Conservation (phyloP, 2,329 filamentous ascomycete species). For the Penicillium sp. region DNA sequence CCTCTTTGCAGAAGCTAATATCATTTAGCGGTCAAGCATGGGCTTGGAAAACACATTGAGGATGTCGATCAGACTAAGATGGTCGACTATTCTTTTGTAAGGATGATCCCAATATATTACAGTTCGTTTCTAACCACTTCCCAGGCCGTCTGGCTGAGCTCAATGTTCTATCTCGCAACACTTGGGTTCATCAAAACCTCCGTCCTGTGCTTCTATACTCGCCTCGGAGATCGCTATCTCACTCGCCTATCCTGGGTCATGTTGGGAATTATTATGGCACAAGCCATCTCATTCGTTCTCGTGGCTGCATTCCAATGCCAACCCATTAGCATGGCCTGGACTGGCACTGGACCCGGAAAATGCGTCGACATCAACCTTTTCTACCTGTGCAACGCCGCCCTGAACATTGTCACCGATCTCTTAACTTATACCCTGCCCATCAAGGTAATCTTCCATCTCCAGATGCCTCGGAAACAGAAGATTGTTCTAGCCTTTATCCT, state of each 20-base stretch:
- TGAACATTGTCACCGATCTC: conserved; percentile 61
- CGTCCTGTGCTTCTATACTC: conserved; percentile 47
- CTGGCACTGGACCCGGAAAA: conserved; percentile 31
- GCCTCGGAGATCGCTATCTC: conserved; percentile 42
- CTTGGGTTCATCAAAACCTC: conserved; percentile 51
- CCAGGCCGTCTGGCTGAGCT: conserved; percentile 48
- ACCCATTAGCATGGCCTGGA: conserved; percentile 43
- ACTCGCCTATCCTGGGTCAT: conserved; percentile 39
- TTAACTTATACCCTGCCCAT: conserved; percentile 54
- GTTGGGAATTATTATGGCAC: conserved; percentile 41
- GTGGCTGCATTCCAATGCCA: conserved; percentile 46
- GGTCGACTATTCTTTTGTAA: conserved; percentile 20
- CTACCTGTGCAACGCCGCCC: conserved; percentile 54
- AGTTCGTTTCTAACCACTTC: background rate
- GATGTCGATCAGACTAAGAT: conserved; percentile 14
- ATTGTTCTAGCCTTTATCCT: conserved; percentile 50
- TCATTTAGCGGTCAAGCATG: conserved; percentile 17
- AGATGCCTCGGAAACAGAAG: conserved; percentile 49
- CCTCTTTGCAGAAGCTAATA: background rate
- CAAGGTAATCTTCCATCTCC: conserved; percentile 45
- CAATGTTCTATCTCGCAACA: conserved; percentile 49
- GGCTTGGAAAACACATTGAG: conserved; percentile 17
- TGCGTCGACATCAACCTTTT: conserved; percentile 52
- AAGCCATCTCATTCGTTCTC: conserved; percentile 43
- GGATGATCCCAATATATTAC: background rate